Evolutionary conservation across 345 rosid genomes (phyloP), one percentile per base, ranked within the genome.

Genomic region (Excoecaria cochinchinensis): DNA sequence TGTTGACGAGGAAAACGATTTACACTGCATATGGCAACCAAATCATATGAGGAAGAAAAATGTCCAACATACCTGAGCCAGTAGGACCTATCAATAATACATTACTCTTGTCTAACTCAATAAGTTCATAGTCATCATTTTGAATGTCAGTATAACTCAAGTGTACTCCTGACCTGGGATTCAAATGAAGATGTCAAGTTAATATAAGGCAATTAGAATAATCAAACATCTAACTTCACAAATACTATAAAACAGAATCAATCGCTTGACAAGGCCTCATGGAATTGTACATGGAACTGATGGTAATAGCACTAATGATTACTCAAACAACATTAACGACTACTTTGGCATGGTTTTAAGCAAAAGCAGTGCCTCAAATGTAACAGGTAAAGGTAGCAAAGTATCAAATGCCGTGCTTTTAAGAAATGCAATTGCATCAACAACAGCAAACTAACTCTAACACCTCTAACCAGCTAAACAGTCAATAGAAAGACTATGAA

Each of bases 101-200:
- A 85, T 92, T 95, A 86, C 97, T 95, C 87, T 95, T 95, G 74
- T 95, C 99, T 85, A 95, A 82, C 82, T 92, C 99, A 44, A 95
- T 94, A 40, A 70, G 51, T 19, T 71, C 73, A 47, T 31, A 72
- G 7, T 76, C 85, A 58, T 83, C 92, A 77, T 75, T 77, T 69
- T 76, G 84, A 76, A 64, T 59, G 67, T 81, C 84, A 84, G 46
- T 40, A 63, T 62, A 71, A 69, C 64, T 76, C 50, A 67, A 75
- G 22, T 44, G 72, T 72, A 13, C 57, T 66, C 55, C 58, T 57
- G 85, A 73, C 82, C 94, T 93, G 84, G 52, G 19, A 72, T 62
- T 79, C 38, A 74, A 19, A 80, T 21, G 59, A 77, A 72, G 4
- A 61, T 38, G 36, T 75, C 69, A 70, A 76, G 50, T 65, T 44